These are phyloP conservation scores for Pythium sp. DNA, from an alignment of 352 stramenopile genomes.

Conservation along the genomic window DNA sequence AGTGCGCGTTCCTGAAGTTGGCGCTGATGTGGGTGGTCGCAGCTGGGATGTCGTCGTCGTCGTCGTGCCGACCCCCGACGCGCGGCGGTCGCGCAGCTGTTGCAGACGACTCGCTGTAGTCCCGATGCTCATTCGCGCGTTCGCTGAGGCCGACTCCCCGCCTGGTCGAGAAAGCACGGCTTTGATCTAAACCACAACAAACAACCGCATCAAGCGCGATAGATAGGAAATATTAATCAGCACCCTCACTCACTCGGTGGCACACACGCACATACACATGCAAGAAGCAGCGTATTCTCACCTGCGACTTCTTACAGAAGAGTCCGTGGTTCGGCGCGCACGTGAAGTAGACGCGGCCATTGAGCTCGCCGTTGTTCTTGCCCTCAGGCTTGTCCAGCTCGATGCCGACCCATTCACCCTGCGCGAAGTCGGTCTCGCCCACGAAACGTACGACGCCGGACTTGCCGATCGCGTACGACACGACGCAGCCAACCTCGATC, in stretches of 20 bases:
- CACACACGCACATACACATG: constrained; percentile 5
- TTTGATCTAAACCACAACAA: constrained; percentile 21
- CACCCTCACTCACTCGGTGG: too few relatives aligned
- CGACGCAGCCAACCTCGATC: constrained; percentile 54
- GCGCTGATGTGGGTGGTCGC: constrained; percentile 11
- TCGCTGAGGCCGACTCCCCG: constrained; percentile 1
- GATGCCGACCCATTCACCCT: constrained; percentile 79
- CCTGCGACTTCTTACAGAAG: constrained; percentile 64
- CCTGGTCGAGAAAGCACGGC: constrained; percentile 28
- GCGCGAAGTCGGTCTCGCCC: constrained; percentile 73
- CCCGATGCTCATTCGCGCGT: constrained; percentile 10
- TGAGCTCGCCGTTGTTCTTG: constrained; percentile 86
- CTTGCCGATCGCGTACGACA: constrained; percentile 70
- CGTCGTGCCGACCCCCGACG: constrained; percentile 22
- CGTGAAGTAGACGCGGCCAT: constrained; percentile 78
- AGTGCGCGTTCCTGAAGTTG: constrained; percentile 14
- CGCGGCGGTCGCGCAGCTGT: constrained; percentile 27
- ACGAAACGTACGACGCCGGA: constrained; percentile 72
- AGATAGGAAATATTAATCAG: not conserved
- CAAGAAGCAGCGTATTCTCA: not conserved
- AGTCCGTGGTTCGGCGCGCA: constrained; percentile 69
- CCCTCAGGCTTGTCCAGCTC: constrained; percentile 76
- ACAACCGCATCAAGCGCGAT: not conserved
- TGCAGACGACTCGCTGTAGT: constrained; percentile 28
- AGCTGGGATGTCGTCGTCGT: constrained; percentile 12